phyloP scores from a whole-genome alignment of 768 basidiomycete genomes.

The Exidia glandulosa region DNA sequence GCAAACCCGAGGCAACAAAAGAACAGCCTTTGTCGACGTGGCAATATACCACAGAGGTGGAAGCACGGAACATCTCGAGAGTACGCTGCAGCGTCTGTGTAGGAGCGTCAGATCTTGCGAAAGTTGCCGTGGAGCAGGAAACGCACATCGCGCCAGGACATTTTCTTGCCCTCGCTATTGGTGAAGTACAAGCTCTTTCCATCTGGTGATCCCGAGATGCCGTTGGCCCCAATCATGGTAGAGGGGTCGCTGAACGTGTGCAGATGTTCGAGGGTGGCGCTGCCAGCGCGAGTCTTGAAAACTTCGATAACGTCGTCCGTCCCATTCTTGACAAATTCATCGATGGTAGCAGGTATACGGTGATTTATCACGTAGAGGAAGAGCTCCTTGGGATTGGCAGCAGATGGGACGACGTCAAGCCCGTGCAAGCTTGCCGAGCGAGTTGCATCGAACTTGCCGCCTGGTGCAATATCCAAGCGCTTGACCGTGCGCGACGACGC shows the following conservation, averaged over 20 bases:
- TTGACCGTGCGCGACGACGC: slow-evolving; percentile 33
- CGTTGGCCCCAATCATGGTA: slow-evolving; percentile 58
- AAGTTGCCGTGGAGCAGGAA: background rate
- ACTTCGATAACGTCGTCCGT: slow-evolving; percentile 65
- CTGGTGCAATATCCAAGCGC: slow-evolving; percentile 32
- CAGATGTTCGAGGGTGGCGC: slow-evolving; percentile 36
- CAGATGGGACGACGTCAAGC: slow-evolving; percentile 54
- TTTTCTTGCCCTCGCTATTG: slow-evolving; percentile 51
- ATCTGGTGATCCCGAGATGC: slow-evolving; percentile 53
- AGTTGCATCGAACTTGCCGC: slow-evolving; percentile 16
- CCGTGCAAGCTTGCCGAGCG: slow-evolving; percentile 48
- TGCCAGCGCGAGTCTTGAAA: slow-evolving; percentile 44
- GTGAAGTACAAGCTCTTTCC: slow-evolving; percentile 59
- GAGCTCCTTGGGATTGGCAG: slow-evolving; percentile 34
- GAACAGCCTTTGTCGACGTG: slow-evolving; percentile 50
- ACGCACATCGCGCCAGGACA: slow-evolving; percentile 1
- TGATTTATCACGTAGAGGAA: slow-evolving; percentile 69
- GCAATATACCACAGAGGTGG: slow-evolving; percentile 53
- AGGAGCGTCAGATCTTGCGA: background rate
- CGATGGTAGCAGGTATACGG: slow-evolving; percentile 32
- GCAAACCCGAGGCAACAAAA: slow-evolving; percentile 38
- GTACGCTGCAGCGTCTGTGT: background rate
- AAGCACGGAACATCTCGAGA: slow-evolving; percentile 2
- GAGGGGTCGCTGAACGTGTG: slow-evolving; percentile 42
- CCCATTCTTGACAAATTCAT: slow-evolving; percentile 32